Evolutionary conservation across 306 rosid genomes (phyloP), one percentile per base, ranked within the genome.

Genomic region (Quillaja saponaria): DNA sequence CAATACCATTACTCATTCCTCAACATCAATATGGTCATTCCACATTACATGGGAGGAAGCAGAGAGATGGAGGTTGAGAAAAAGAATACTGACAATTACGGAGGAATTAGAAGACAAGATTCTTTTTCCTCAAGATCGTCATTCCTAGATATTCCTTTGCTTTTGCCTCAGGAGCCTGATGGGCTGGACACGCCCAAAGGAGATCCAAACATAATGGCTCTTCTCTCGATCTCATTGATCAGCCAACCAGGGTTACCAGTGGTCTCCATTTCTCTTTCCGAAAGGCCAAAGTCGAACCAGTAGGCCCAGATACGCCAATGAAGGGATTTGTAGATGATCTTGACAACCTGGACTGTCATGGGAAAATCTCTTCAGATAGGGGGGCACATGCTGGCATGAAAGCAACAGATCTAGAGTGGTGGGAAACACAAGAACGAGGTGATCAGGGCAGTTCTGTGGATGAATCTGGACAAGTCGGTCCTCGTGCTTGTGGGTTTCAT

Each of bases 1-100:
- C 96, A 42, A 94, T 94, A 75, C 99, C 99, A 38, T 73, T 94
- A 70, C 99, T 94, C 34, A 94, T 94, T 89, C 99, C 99, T 66
- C 99, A 94, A 71, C 99, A 94, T 39, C 99, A 94, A n/a, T 80
- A 94, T 94, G 99, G 96, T 94, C 62, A 89, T 89, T 82, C 99
- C 99, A 65, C 99, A 89, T 78, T 94, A 94, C 85, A 72, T 85
- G 96, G 90, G 95, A 54, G 72, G 45, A 62, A 80, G 76, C 78
- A 54, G 55, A 58, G 97, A 80, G 69, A 37, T 66, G 62, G 80
- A 82, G 72, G 66, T 53, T 48, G 90, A 87, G 49, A 63, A 46
- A 66, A 45, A 54, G 51, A 81, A 41, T 68, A 14, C 47, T 51
- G 76, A 73, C 45, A 44, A 70, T 66, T 11, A 57, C 56, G 63